Evolutionary conservation across 1,284 basidiomycete species (phyloP), one percentile per base, ranked within the genome.

Genomic region (Marasmius oreades): DNA sequence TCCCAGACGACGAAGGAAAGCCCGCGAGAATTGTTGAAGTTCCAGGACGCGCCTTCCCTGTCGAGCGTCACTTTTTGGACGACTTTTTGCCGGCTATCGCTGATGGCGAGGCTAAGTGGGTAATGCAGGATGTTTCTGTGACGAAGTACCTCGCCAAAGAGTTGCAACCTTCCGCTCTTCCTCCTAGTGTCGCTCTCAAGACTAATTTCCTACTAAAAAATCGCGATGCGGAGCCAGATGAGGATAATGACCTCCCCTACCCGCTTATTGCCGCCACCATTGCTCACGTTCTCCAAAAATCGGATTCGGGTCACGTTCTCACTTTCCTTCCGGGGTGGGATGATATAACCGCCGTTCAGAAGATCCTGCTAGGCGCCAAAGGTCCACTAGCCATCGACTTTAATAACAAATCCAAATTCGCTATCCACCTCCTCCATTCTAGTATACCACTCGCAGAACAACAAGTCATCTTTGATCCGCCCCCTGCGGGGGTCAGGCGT

Each of bases 251-350:
- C 52, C 78, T 97, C 31, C 95, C 95, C 6, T 85, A 85, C 60
- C 85, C 91, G 20, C 77, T 98, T 24, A 82, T 97, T 50, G 92
- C 91, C 22, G 82, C 94, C 36, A 88, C 89, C 42, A 82, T 98
- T 62, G 83, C 90, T 0, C 85, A 93, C 67, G 90, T 95, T 36
- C 70, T 97, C 31, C 75, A 80, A 52, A 80, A 78, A 50, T 90
- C 93, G 0, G 77, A 86, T 31, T 90, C 92, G 33, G 95, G 95
- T 1, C 94, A 98, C 66, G 90, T 96, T 37, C 80, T 97, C 44
- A 93, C 96, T 26, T 98, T 98, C 77, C 70, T 95, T 24, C 91
- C 93, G 11, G 93, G 93, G 11, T 93, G 90, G 90, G 94, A 97
- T 48, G 95, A 98, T 67, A 98, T 98, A 59, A 82, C 82, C 61